These are phyloP conservation scores for Xylaria sp. DNA, from an alignment of 2,329 filamentous ascomycete genomes.

Conservation along the genomic window DNA sequence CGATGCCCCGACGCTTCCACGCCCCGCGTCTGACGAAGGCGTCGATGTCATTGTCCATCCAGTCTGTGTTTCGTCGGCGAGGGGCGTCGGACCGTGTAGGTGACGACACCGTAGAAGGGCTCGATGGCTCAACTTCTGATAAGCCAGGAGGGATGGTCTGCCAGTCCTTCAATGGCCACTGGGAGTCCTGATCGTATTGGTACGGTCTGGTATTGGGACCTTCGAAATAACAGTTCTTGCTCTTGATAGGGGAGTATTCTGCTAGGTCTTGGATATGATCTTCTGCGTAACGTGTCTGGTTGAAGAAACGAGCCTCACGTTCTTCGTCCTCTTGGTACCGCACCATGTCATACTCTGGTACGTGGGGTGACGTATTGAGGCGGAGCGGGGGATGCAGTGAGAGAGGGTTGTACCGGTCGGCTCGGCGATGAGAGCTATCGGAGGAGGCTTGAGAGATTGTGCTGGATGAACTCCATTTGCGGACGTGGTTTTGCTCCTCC, in stretches of 20 bases:
- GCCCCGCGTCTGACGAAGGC: slow-evolving; percentile 41
- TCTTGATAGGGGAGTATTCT: slow-evolving; percentile 38
- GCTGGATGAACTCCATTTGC: slow-evolving; percentile 41
- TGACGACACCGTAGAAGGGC: slow-evolving; percentile 26
- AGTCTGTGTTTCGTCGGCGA: slow-evolving; percentile 36
- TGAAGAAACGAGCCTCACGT: slow-evolving; percentile 35
- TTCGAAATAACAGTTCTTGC: slow-evolving; percentile 37
- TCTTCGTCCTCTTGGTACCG: slow-evolving; percentile 35
- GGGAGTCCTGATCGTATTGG: slow-evolving; percentile 38
- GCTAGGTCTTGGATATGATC: slow-evolving; percentile 35
- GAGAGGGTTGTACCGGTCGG: slow-evolving; percentile 37
- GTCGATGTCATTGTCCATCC: slow-evolving; percentile 38
- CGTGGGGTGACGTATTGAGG: slow-evolving; percentile 40
- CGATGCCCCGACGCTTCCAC: slow-evolving; percentile 44
- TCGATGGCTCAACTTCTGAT: slow-evolving; percentile 28
- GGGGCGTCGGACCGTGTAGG: slow-evolving; percentile 26
- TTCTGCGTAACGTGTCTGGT: slow-evolving; percentile 30
- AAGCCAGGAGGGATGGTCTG: slow-evolving; percentile 39
- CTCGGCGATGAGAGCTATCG: slow-evolving; percentile 26
- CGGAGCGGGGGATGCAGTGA: slow-evolving; percentile 41
- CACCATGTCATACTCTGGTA: slow-evolving; percentile 36
- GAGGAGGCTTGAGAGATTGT: slow-evolving; percentile 37
- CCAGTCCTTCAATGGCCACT: slow-evolving; percentile 45
- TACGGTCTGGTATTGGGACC: slow-evolving; percentile 35
- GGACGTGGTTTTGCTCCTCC: slow-evolving; percentile 30